Conservation (phyloP, 768 basidiomycete genomes). For the Serendipita vermifera region DNA sequence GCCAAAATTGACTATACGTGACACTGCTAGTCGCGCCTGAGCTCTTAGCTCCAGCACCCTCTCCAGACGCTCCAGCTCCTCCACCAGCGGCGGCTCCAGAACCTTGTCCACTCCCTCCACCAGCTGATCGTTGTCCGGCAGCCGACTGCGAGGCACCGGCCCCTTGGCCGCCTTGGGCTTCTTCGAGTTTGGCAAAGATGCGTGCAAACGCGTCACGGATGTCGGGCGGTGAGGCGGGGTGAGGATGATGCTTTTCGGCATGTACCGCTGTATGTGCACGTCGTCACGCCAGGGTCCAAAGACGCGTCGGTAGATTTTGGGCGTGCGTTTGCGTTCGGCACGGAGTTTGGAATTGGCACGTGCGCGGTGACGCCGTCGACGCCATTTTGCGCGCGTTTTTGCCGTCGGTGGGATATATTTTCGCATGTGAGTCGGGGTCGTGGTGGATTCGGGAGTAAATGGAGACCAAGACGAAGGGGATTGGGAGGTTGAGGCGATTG, state of each 20-base stretch:
- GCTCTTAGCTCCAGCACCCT: not conserved
- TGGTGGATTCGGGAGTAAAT: too few species aligned
- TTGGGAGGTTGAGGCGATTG: too few species aligned
- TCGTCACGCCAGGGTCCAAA: not conserved
- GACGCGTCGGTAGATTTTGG: not conserved
- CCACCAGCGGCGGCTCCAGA: not conserved
- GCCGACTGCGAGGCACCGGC: not conserved
- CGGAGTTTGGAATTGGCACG: not conserved
- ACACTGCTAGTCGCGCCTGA: not conserved
- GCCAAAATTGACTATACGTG: slow-evolving; percentile 1
- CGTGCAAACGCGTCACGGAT: not conserved
- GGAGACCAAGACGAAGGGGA: too few species aligned
- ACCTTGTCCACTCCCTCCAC: not conserved
- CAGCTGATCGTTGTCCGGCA: not conserved
- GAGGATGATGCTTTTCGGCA: not conserved
- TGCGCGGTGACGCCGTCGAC: too few species aligned
- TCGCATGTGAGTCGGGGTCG: too few species aligned
- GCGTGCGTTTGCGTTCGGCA: too few species aligned
- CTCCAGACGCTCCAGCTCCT: not conserved
- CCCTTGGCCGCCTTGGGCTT: too few species aligned
- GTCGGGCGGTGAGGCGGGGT: not conserved
- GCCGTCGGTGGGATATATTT: too few species aligned
- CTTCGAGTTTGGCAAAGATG: not conserved
- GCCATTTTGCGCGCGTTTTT: too few species aligned
- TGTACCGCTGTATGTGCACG: not conserved